phyloP scores from a whole-genome alignment of 2,329 filamentous ascomycete species.

The Botrytis tulipae region DNA sequence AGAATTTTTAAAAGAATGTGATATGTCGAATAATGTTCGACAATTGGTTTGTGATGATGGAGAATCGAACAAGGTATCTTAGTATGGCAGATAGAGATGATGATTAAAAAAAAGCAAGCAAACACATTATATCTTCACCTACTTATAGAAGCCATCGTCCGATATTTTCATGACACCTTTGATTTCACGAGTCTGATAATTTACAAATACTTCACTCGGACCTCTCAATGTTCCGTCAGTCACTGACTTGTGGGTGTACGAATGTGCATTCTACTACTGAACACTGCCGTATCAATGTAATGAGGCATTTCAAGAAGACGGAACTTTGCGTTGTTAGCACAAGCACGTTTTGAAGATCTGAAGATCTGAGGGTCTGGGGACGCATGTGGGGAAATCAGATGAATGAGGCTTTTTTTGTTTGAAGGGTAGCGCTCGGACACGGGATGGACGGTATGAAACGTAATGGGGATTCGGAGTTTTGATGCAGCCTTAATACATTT shows the following conservation, averaged over 20 bases:
- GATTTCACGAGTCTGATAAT: neutral
- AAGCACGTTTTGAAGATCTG: neutral
- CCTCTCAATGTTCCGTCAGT: neutral
- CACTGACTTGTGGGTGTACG: neutral
- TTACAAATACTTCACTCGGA: neutral
- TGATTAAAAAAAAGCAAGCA: neutral
- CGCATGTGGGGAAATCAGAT: neutral
- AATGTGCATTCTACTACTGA: neutral
- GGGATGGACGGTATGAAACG: neutral
- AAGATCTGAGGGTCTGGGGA: neutral
- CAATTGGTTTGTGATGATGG: neutral
- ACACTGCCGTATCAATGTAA: neutral
- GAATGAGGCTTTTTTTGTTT: neutral
- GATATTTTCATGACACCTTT: neutral
- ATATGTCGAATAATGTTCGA: neutral
- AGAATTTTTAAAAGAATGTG: neutral
- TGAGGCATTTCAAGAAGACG: neutral
- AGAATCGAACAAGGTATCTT: neutral
- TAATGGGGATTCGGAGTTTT: neutral
- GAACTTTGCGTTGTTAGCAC: neutral
- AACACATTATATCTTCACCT: neutral
- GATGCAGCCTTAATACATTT: neutral
- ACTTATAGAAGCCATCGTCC: neutral
- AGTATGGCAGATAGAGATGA: neutral
- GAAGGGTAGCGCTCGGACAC: neutral